phyloP scores from a whole-genome alignment of 139 green algal species.

The Mychonastes homosphaera region DNA sequence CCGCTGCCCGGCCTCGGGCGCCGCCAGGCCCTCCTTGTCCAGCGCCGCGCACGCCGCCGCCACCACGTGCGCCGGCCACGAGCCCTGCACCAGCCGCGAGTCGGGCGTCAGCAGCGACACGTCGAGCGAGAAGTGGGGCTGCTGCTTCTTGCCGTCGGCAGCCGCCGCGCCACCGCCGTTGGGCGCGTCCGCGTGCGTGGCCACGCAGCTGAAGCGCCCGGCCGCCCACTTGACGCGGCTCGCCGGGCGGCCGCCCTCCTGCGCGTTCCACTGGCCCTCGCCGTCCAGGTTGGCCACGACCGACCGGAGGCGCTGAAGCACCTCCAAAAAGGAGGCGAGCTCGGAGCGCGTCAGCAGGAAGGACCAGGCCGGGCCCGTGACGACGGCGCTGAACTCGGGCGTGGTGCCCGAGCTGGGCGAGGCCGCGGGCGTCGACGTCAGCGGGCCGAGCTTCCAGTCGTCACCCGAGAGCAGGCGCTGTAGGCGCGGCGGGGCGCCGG shows the following conservation, averaged over 20 bases:
- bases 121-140: no score
- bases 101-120: no score
- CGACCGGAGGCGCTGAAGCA: conserved; percentile 12
- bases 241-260: neutral
- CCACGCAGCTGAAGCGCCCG: no score
- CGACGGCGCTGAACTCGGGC: conserved; percentile 1
- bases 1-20: no score
- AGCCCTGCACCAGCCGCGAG: no score
- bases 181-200: no score
- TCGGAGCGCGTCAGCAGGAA: conserved; percentile 9
- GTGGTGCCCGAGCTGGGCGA: neutral
- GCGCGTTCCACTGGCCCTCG: conserved; percentile 14
- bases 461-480: neutral
- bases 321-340: conserved; percentile 10
- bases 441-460: conserved; percentile 15
- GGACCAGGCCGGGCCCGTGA: conserved; percentile 14
- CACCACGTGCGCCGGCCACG: no score
- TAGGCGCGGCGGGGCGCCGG: neutral
- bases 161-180: no score
- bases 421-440: neutral
- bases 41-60: no score
- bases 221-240: conserved; percentile 20
- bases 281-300: conserved; percentile 12
- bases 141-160: no score
- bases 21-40: no score